Percentiles rank a stretch among this genome's conserved stretches.
These are phyloP conservation scores for Henningerozyma blattae DNA, from an alignment of 805 yeast species.

Conservation along the genomic window DNA sequence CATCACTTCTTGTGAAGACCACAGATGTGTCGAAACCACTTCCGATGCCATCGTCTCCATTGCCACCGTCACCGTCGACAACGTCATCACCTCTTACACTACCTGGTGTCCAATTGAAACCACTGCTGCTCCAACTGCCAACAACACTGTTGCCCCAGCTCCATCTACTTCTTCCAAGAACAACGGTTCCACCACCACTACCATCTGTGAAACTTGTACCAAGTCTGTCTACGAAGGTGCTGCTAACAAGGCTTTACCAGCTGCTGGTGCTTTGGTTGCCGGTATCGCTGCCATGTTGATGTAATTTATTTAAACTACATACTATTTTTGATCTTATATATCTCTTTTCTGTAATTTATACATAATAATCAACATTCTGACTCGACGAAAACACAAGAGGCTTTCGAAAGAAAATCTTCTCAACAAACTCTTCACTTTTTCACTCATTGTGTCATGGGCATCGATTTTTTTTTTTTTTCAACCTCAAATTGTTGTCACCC, in stretches of 20 bases:
- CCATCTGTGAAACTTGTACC: slow-evolving; percentile 18
- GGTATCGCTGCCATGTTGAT: slow-evolving; percentile 39
- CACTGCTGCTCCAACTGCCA: background rate
- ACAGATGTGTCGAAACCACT: slow-evolving; percentile 22
- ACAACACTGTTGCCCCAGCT: slow-evolving; percentile 17
- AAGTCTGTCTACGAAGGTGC: slow-evolving; percentile 28
- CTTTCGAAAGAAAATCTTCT: too few species aligned
- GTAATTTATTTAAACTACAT: slow-evolving; percentile 14
- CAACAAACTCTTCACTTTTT: background rate
- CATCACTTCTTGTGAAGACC: slow-evolving; percentile 25
- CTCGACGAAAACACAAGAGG: too few species aligned
- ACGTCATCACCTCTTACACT: slow-evolving; percentile 18
- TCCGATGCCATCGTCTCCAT: slow-evolving; percentile 25
- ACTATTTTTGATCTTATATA: too few species aligned
- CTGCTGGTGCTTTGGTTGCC: slow-evolving; percentile 36
- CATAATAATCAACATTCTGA: too few species aligned
- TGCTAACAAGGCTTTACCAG: slow-evolving; percentile 35
- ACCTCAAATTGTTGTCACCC: background rate
- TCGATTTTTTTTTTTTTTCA: background rate
- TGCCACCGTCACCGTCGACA: slow-evolving; percentile 19
- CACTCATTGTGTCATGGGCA: too few species aligned
- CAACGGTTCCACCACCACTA: slow-evolving; percentile 3
- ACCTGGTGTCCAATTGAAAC: slow-evolving; percentile 27
- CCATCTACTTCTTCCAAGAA: slow-evolving; percentile 12
- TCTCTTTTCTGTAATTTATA: too few species aligned